Evolutionary conservation across 2,329 filamentous ascomycete genomes (phyloP), one percentile per base, ranked within the genome.

Genomic region (Penicillium sp.): DNA sequence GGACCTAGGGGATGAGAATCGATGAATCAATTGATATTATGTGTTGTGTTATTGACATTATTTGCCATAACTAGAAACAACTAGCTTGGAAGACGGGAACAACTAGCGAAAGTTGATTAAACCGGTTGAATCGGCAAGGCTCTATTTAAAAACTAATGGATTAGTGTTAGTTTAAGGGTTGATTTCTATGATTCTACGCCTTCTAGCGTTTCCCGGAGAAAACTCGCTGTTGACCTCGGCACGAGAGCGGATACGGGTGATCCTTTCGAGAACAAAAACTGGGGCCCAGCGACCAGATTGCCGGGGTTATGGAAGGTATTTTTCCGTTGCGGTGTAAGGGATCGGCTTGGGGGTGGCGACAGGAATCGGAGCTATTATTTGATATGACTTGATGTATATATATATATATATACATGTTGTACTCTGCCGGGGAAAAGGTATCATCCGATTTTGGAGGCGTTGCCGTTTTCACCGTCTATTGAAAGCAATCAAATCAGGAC

Each of bases 251-350:
- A 58, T 49, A 49, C 44, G 53, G 39, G 10, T 49, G 51, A 60
- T 60, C 60, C 35, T 55, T 53, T 54, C 50, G 55, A 57, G 48
- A 54, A 49, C 29, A 44, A 23, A 42, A 25, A 53, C 12, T 23
- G 23, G 21, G 49, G 44, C 50, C 55, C 61, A 51, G 19, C 35
- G 36, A 62, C 60, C 61, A 60, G 17, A 38, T 13, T 53, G 52
- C 47, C 61, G 61, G 61, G 41, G 42, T 35, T 45, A 53, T 53
- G 41, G 27, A 57, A 39, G 31, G 39, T 25, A 31, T n/a, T 25
- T 41, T 23, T 42, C 25, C 23, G 41, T 52, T 57, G 54, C 54
- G 49, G 54, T 48, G 55, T 48, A 41, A 33, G 33, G 25, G 42
- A 48, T 51, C 31, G 47, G 36, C 52, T 31, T n/a, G 19, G 12